These are phyloP conservation scores for Sistotremastrum niveocremeum DNA, from an alignment of 768 basidiomycete species.

Conservation along the genomic window DNA sequence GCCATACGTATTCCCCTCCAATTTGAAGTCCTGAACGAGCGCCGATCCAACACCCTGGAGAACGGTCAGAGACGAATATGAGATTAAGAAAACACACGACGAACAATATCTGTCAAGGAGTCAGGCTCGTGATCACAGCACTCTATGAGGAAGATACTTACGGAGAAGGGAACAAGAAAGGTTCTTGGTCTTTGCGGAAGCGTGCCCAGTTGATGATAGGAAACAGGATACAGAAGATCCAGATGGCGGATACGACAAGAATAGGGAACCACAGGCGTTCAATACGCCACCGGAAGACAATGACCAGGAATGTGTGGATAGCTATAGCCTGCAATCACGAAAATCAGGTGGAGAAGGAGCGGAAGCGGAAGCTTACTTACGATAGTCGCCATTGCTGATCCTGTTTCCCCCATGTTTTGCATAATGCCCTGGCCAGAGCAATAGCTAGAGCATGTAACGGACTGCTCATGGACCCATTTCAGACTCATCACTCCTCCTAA, in stretches of 20 bases:
- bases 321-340: conserved; percentile 19
- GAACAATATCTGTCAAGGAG: conserved; percentile 11
- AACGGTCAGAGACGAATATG: not conserved
- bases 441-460: not conserved
- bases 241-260: conserved; percentile 17
- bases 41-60: conserved; percentile 31
- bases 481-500: conserved; percentile 24
- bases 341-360: not conserved
- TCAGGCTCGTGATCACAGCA: not conserved
- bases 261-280: conserved; percentile 16
- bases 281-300: conserved; percentile 10
- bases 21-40: conserved; percentile 17
- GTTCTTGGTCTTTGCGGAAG: conserved; percentile 8
- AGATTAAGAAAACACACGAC: not conserved
- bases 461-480: conserved; percentile 19
- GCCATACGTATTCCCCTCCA: conserved; percentile 31
- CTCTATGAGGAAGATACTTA: conserved; percentile 1
- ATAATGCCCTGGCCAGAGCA: conserved; percentile 17
- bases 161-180: conserved; percentile 25
- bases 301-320: conserved; percentile 27
- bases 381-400: conserved; percentile 27
- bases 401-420: conserved; percentile 29
- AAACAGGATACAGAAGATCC: conserved; percentile 24
- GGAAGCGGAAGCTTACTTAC: conserved; percentile 13
- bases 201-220: conserved; percentile 17